These are phyloP conservation scores for Phytopythium kandeliae DNA, from an alignment of 352 stramenopile species.

Conservation along the genomic window DNA sequence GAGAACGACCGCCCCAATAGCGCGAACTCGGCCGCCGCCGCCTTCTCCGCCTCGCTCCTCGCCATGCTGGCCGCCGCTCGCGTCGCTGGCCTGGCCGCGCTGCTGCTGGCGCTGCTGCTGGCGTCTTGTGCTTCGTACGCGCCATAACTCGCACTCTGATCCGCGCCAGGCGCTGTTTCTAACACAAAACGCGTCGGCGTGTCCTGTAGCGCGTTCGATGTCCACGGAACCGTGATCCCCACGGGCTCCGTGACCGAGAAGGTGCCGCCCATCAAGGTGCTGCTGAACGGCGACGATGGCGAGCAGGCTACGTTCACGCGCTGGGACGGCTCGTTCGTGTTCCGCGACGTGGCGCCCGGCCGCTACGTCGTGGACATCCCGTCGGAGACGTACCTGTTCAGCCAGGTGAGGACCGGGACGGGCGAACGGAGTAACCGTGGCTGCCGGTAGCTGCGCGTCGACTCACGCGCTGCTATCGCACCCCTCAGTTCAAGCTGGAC, in stretches of 20 bases:
- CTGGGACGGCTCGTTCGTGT: constrained; percentile 60
- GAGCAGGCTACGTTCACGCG: constrained; percentile 66
- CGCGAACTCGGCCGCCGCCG: not conserved
- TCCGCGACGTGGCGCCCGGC: constrained; percentile 61
- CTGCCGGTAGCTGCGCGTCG: too few species aligned
- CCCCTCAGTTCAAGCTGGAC: constrained; percentile 50
- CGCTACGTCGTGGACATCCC: constrained; percentile 76
- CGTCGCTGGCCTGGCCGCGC: not conserved
- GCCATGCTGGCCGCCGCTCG: constrained; percentile 1
- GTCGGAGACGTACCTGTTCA: constrained; percentile 65
- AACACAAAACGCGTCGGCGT: not conserved
- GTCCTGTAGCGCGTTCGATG: constrained; percentile 37
- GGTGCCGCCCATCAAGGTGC: constrained; percentile 52
- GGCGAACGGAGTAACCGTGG: too few species aligned
- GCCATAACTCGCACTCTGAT: too few species aligned
- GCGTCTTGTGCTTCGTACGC: constrained; percentile 13
- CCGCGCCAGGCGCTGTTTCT: constrained; percentile 1
- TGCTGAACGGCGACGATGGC: constrained; percentile 70
- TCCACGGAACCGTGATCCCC: constrained; percentile 53
- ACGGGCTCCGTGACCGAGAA: constrained; percentile 40
- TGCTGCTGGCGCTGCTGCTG: constrained; percentile 20
- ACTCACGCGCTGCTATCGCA: constrained; percentile 9
- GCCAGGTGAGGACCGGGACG: constrained; percentile 36
- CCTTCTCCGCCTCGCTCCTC: not conserved
- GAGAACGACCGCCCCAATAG: not conserved